Evolutionary conservation across 352 stramenopile species (phyloP).

Genomic region (Phytophthora europaea): DNA sequence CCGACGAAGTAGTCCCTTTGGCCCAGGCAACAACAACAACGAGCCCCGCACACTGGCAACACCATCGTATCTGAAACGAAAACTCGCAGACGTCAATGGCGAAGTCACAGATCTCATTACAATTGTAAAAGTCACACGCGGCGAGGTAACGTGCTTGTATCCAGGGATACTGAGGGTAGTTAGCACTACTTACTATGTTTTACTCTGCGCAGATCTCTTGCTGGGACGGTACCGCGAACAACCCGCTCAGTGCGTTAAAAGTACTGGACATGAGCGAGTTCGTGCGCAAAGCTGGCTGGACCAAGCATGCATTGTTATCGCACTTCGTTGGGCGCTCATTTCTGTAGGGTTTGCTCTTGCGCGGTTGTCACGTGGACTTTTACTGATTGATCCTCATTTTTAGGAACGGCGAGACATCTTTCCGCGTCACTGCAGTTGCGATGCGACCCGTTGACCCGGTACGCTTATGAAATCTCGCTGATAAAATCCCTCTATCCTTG

Average conservation of each 20-base stretch:
- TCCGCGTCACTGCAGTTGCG: constrained; percentile 58
- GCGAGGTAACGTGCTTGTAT: constrained; percentile 49
- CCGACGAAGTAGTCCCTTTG: constrained; percentile 47
- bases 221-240: constrained; percentile 66
- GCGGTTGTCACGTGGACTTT: neutral
- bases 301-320: constrained; percentile 74
- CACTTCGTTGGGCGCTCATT: constrained; percentile 82
- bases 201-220: constrained; percentile 58
- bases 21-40: constrained; percentile 24
- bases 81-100: constrained; percentile 49
- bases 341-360: constrained; percentile 40
- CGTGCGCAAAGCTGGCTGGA: constrained; percentile 74
- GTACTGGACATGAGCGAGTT: constrained; percentile 81
- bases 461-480: neutral
- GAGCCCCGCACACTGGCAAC: constrained; percentile 47
- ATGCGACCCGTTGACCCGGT: constrained; percentile 62
- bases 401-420: constrained; percentile 58
- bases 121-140: constrained; percentile 75
- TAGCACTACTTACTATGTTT: neutral
- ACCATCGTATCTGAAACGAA: constrained; percentile 51
- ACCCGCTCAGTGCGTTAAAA: constrained; percentile 52
- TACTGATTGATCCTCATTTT: neutral
- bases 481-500: neutral
- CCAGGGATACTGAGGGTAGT: no score
- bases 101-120: constrained; percentile 81